Percentiles rank a stretch among this genome's conserved stretches.
phyloP scores from a whole-genome alignment of 1,284 basidiomycete species.

The Ganoderma boninense region DNA sequence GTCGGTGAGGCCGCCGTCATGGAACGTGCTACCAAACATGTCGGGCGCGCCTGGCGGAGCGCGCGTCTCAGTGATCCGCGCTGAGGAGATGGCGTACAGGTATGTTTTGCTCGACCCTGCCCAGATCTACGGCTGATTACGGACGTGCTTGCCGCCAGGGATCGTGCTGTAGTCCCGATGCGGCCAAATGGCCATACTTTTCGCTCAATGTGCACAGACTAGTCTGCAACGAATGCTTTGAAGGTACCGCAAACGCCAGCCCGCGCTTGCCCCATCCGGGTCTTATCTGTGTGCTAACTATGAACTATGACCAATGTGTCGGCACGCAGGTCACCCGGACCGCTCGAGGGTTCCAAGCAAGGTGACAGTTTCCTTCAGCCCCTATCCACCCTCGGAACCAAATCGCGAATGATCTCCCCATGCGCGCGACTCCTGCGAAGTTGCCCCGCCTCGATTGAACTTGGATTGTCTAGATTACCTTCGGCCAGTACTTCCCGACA shows the following conservation, averaged over 20 bases:
- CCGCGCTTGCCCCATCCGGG: constrained; percentile 32
- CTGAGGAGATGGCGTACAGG: constrained; percentile 16
- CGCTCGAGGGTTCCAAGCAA: constrained; percentile 22
- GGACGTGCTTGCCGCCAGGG: constrained; percentile 11
- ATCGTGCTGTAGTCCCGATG: constrained; percentile 14
- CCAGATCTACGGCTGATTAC: constrained; percentile 19
- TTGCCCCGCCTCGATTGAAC: constrained; percentile 20
- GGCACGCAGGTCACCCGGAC: constrained; percentile 30
- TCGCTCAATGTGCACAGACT: constrained; percentile 21
- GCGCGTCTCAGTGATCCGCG: constrained; percentile 33
- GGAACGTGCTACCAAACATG: constrained; percentile 36
- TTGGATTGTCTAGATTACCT: constrained; percentile 23
- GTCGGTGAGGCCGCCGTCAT: constrained; percentile 19
- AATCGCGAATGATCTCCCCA: constrained; percentile 31
- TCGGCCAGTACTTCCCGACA: constrained; percentile 16
- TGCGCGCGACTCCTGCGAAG: constrained; percentile 25
- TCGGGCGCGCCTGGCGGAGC: constrained; percentile 30
- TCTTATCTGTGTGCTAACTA: constrained; percentile 32
- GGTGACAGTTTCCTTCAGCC: constrained; percentile 30
- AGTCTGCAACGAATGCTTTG: constrained; percentile 25
- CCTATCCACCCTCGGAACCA: constrained; percentile 32
- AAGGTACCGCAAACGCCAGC: constrained; percentile 25
- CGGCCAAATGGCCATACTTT: constrained; percentile 15
- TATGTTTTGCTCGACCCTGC: constrained; percentile 20
- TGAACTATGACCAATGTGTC: constrained; percentile 31